Evolutionary conservation across 2,329 filamentous ascomycete species (phyloP).

Genomic region (Lachnum nothofagi): DNA sequence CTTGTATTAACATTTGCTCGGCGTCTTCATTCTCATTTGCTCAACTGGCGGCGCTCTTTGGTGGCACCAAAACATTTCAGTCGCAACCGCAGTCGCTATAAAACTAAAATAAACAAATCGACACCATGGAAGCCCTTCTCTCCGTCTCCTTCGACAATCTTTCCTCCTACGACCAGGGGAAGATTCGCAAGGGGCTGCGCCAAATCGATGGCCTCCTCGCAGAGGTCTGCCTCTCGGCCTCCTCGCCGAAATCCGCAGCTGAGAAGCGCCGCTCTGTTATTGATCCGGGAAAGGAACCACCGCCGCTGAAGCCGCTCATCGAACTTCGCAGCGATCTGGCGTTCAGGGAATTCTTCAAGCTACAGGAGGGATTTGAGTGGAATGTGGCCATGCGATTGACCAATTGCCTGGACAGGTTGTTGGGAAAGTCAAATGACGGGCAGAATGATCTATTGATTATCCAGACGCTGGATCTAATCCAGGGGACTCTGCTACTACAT

Average conservation of each 20-base stretch:
- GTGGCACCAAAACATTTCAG: background rate
- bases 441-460: slow-evolving; percentile 86
- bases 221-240: slow-evolving; percentile 81
- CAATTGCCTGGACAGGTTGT: slow-evolving; percentile 75
- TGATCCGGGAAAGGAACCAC: slow-evolving; percentile 36
- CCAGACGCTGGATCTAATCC: slow-evolving; percentile 79
- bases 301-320: slow-evolving; percentile 54
- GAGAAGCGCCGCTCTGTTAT: slow-evolving; percentile 28
- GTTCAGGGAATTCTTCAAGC: slow-evolving; percentile 90
- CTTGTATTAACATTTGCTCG: slow-evolving; percentile 29
- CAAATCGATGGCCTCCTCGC: background rate
- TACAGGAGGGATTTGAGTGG: slow-evolving; percentile 97
- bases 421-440: slow-evolving; percentile 76
- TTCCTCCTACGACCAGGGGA: slow-evolving; percentile 47
- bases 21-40: slow-evolving; percentile 12
- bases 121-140: slow-evolving; percentile 78
- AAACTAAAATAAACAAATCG: slow-evolving; percentile 15
- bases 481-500: slow-evolving; percentile 82
- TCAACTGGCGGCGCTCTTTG: too few species aligned
- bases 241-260: slow-evolving; percentile 73
- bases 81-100: background rate
- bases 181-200: slow-evolving; percentile 68
- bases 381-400: slow-evolving; percentile 87
- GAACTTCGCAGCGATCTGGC: slow-evolving; percentile 77
- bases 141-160: slow-evolving; percentile 95